Evolutionary conservation across 176 grass and related monocot species (phyloP).

Genomic region (Olyra latifolia): DNA sequence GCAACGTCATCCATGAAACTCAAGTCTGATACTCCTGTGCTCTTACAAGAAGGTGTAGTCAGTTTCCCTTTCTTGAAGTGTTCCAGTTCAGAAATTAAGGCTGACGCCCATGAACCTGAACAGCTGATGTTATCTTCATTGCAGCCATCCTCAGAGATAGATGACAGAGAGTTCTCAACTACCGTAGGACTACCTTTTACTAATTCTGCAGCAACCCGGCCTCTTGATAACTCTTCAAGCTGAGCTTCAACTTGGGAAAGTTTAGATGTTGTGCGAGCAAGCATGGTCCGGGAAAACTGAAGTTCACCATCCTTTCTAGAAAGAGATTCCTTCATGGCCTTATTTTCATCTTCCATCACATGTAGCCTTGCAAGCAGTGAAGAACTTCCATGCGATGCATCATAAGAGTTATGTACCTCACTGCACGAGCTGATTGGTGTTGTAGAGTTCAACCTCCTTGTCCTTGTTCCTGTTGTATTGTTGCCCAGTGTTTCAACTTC

Average conservation of each 20-base stretch:
- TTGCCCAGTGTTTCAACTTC: slow-evolving; percentile 68
- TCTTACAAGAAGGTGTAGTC: slow-evolving; percentile 65
- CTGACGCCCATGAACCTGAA: slow-evolving; percentile 80
- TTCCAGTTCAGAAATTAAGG: slow-evolving; percentile 91
- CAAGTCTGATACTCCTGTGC: slow-evolving; percentile 76
- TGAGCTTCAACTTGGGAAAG: slow-evolving; percentile 73
- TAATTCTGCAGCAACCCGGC: slow-evolving; percentile 29
- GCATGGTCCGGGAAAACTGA: slow-evolving; percentile 57
- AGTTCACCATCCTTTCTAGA: slow-evolving; percentile 69
- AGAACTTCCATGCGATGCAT: slow-evolving; percentile 42
- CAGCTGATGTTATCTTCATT: slow-evolving; percentile 77
- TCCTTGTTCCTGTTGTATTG: slow-evolving; percentile 29
- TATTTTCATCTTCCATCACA: slow-evolving; percentile 75
- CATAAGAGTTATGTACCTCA: slow-evolving; percentile 27
- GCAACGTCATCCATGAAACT: slow-evolving; percentile 99
- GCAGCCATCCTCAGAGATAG: slow-evolving; percentile 44
- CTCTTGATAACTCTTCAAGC: slow-evolving; percentile 59
- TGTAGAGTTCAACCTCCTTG: slow-evolving; percentile 37
- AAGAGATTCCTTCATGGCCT: slow-evolving; percentile 80
- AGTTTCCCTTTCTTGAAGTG: slow-evolving; percentile 75
- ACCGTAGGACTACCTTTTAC: slow-evolving; percentile 44
- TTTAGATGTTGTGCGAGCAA: slow-evolving; percentile 59
- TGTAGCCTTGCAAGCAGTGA: slow-evolving; percentile 68
- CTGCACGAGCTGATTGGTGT: slow-evolving; percentile 18
- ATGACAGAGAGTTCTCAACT: slow-evolving; percentile 48